Evolutionary conservation across 2,329 filamentous ascomycete genomes (phyloP), one percentile per base, ranked within the genome.

Genomic region (Trichoderma koningiopsis): DNA sequence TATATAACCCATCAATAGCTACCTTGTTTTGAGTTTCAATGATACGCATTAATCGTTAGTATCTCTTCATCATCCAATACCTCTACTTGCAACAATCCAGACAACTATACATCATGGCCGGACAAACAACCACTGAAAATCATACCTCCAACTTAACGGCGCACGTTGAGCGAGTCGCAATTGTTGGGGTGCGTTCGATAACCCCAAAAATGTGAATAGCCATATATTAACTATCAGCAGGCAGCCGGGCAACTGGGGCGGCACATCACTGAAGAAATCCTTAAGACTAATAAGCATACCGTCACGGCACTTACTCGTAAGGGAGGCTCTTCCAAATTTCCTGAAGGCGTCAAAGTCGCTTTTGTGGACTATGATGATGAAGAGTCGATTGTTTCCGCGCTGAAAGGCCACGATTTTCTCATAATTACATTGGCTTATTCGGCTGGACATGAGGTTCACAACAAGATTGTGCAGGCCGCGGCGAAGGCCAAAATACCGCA

Each of bases 331-430:
- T 79, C 75, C 71, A 77, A 73, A 19, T 73, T 87, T 4, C 85
- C 86, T 3, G 71, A 79, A 1, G 83, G 84, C 16, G 79, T 86
- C 35, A 77, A 77, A 2, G 73, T 81, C 27, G 79, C 77, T 49
- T 65, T 72, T 1, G 79, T 88, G 22, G 80, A 85, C 74, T 86
- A 86, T 71, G 76, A 79, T 49, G 78, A 83, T 58, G 74, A 81
- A 31, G 72, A 75, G 1, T 80, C 83, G 0, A 74, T 90, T 10
- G 79, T 86, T 0, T 74, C 76, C 0, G 87, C 86, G 2, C 82
- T 90, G 2, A 74, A 78, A 35, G 86, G 80, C 69, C 86, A 89
- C 70, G 82, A 90, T n/a, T 83, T 83, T 47, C 78, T 90, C 3
- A 79, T 89, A 72, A 88, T 89, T 66, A 87, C 86, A 11, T 75